Base-by-base conservation (phyloP, 768 basidiomycete species). In the Podaxis rugospora region DNA sequence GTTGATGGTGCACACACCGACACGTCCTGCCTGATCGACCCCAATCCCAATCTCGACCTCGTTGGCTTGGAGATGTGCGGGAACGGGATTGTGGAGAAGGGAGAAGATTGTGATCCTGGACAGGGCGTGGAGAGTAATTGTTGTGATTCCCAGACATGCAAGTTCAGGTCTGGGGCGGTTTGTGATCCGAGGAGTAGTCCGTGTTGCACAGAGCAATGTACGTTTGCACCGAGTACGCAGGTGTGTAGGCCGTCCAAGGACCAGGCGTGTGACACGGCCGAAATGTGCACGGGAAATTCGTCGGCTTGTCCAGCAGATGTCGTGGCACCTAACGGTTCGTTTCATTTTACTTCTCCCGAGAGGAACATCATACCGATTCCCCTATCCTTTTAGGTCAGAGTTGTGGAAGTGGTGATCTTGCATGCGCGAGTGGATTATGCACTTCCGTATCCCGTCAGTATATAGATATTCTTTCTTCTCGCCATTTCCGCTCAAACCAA, bases 71-170 rank as follows among this genome's bases (percentile, higher is more conserved):
- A 89, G 65, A 88, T 87, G 86, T 90, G 88, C 67, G 89, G 90
- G 27, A 92, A 93, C 71, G 91, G 91, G 53, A 92, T 93, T 63
- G 85, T 91, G 55, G 90, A 92, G 69, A 70, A 66, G 0, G 93
- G 91, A 32, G 93, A 96, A 75, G 89, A 95, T 40, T 95, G 93
- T 70, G 93, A 96, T 72, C 92, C 93, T 0, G 90, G 90, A 32
- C 66, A 70, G 37, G 87, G 84, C 56, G 68, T 77, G 10, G 75
- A 76, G 46, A 85, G 85, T 4, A 73, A 80, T 1, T 95, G 93
- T 75, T 95, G 93, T 76, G 84, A 95, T 72, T 64, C 83, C 3
- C 66, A 75, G 21, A 88, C 87, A 9, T 93, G 90, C 78, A 90
- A 90, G 73, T 91, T 93, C 78, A 82, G 69, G 51, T 64, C 72